Evolutionary conservation across 768 basidiomycete genomes (phyloP).

Genomic region (Glaciozyma antarctica): DNA sequence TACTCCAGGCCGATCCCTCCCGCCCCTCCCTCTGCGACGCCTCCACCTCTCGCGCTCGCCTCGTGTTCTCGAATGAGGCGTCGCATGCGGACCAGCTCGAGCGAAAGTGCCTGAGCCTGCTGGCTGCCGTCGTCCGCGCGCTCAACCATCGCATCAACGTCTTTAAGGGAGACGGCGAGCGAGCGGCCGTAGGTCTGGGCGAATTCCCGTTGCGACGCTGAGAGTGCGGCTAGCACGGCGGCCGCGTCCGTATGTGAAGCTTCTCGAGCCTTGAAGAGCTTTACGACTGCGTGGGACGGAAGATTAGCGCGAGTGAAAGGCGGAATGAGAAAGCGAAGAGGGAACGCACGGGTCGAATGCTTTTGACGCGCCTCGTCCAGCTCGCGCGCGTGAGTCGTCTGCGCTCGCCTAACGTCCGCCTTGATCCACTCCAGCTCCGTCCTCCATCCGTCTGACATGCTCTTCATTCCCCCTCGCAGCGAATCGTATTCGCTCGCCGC

Average conservation of each 20-base stretch:
- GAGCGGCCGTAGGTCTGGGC: not conserved
- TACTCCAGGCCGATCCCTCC: too few species aligned
- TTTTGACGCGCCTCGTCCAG: slow-evolving; percentile 60
- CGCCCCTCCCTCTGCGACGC: too few species aligned
- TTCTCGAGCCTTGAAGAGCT: not conserved
- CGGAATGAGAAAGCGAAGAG: not conserved
- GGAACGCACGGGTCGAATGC: slow-evolving; percentile 42
- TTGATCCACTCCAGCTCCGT: slow-evolving; percentile 59
- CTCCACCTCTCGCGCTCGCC: too few species aligned
- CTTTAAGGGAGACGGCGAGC: not conserved
- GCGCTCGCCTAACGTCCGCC: slow-evolving; percentile 64
- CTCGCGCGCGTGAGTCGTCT: slow-evolving; percentile 57
- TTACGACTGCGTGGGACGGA: slow-evolving; percentile 4
- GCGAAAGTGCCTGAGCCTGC: slow-evolving; percentile 2
- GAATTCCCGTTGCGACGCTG: not conserved
- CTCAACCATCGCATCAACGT: not conserved
- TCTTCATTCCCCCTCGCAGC: slow-evolving; percentile 63
- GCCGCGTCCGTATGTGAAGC: not conserved
- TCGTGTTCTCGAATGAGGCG: slow-evolving; percentile 7
- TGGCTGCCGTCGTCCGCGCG: not conserved
- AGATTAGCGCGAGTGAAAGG: not conserved
- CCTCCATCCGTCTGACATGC: slow-evolving; percentile 62
- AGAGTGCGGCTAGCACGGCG: not conserved
- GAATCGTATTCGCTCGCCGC: slow-evolving; percentile 73
- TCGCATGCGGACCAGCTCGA: slow-evolving; percentile 7